Evolutionary conservation across 148 eudicot genomes (phyloP).

Genomic region (Persicaria maculosa): DNA sequence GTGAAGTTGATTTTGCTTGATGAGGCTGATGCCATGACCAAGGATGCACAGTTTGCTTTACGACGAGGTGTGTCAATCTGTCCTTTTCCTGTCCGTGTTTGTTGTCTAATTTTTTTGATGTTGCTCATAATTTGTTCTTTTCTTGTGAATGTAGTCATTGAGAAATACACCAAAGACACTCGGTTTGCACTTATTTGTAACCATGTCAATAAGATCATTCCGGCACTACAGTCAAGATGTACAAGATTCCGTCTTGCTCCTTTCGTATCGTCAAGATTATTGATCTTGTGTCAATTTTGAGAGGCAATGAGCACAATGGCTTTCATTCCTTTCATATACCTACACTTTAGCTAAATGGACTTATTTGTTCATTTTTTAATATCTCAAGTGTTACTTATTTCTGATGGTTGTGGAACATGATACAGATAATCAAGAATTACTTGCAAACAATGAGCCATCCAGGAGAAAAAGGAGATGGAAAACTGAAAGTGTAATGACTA

Average conservation of each 20-base stretch:
- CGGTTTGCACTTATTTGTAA: constrained; percentile 91
- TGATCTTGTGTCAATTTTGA: too few relatives aligned
- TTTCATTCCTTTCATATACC: neutral
- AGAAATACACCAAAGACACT: constrained; percentile 89
- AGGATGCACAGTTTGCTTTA: constrained; percentile 98
- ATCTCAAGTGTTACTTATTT: neutral
- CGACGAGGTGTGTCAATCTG: constrained; percentile 59
- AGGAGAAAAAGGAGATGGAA: constrained; percentile 84
- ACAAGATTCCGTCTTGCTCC: constrained; percentile 98
- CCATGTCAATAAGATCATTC: constrained; percentile 91
- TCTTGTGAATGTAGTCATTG: constrained; percentile 60
- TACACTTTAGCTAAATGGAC: neutral
- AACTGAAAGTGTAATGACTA: constrained; percentile 28
- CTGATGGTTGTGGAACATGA: neutral
- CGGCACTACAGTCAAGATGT: constrained; percentile 94
- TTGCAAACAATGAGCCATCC: constrained; percentile 38
- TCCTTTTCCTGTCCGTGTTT: neutral
- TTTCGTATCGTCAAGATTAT: neutral
- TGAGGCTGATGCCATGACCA: constrained; percentile 99
- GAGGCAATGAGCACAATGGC: too few relatives aligned
- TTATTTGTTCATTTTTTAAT: neutral
- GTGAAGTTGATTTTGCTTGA: constrained; percentile 92
- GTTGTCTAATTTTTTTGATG: neutral
- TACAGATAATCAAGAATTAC: constrained; percentile 31
- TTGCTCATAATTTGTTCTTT: neutral